Evolutionary conservation across 257 asterid genomes (phyloP), one percentile per base, ranked within the genome.

Genomic region (Penstemon davidsonii): DNA sequence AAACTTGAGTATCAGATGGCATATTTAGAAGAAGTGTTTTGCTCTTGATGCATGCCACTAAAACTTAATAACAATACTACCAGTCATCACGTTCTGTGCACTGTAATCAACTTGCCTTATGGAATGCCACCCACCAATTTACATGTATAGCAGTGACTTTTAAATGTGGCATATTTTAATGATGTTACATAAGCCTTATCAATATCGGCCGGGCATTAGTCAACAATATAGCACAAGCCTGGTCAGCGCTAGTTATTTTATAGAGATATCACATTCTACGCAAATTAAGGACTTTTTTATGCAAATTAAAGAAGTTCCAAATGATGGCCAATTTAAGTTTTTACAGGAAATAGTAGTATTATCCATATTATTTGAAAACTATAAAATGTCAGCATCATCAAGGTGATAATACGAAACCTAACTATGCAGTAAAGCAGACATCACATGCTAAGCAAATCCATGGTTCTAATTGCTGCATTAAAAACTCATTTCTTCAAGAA

Each of bases 91-190:
- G 19, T 25, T 2, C 51, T 42, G 3, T 41, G 54, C 36, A 44
- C 33, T 43, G 33, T 46, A 41, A 15, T 25, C 49, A 44, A 12
- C 12, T 51, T 45, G n/a, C 36, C 66, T 45, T 25, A 55, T 44
- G 18, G 59, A 54, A 54, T 39, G 9, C 37, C 6, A 63, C 38
- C 15, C 11, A 71, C 54, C 25, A 42, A n/a, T 55, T 39, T 0
- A 53, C 12, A 15, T 7, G 38, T 45, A 8, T 45, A 38, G 51
- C 12, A 7, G 58, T 41, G 56, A 71, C 19, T 15, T 33, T 38
- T 57, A 43, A 12, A 50, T 58, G 25, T 43, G 55, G 25, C n/a
- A 64, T 37, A 70, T 65, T 55, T 8, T 43, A 70, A 10, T 67
- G 33, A 19, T 8, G 18, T 41, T 6, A 39, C 4, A 4, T 53